phyloP scores from a whole-genome alignment of 768 basidiomycete species.

The Kwoniella sp. region DNA sequence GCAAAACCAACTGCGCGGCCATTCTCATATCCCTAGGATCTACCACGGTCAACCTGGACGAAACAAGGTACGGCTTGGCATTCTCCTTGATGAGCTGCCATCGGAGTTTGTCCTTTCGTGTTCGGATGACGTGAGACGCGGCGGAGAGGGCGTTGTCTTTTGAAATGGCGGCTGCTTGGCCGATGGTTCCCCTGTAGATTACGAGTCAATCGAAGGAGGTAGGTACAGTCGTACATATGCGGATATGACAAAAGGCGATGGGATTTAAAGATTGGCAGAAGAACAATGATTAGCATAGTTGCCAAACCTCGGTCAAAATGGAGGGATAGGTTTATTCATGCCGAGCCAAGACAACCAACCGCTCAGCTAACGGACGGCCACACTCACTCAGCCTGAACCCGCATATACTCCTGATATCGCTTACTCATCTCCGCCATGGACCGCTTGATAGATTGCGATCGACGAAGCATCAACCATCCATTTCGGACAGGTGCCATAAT shows the following conservation, averaged over 20 bases:
- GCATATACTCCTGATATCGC: conserved; percentile 18
- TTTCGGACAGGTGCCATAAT: conserved; percentile 12
- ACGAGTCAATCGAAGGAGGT: neutral
- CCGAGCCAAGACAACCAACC: too few relatives aligned
- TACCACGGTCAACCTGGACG: conserved; percentile 12
- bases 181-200: conserved; percentile 15
- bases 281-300: too few relatives aligned
- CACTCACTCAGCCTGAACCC: conserved; percentile 23
- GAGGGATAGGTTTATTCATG: too few relatives aligned
- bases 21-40: conserved; percentile 20
- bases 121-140: conserved; percentile 14
- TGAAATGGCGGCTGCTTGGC: conserved; percentile 15
- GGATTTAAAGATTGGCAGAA: too few relatives aligned
- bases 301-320: too few relatives aligned
- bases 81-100: conserved; percentile 23
- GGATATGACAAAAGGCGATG: too few relatives aligned
- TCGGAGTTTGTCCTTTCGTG: conserved; percentile 16
- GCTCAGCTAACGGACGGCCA: too few relatives aligned
- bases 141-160: conserved; percentile 16
- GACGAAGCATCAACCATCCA: conserved; percentile 2
- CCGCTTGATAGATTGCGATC: conserved; percentile 5
- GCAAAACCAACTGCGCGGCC: conserved; percentile 24
- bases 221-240: too few relatives aligned
- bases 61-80: conserved; percentile 13
- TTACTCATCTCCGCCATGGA: conserved; percentile 5